phyloP scores from a whole-genome alignment of 2,329 filamentous ascomycete genomes.

The Hymenoscyphus repandus region DNA sequence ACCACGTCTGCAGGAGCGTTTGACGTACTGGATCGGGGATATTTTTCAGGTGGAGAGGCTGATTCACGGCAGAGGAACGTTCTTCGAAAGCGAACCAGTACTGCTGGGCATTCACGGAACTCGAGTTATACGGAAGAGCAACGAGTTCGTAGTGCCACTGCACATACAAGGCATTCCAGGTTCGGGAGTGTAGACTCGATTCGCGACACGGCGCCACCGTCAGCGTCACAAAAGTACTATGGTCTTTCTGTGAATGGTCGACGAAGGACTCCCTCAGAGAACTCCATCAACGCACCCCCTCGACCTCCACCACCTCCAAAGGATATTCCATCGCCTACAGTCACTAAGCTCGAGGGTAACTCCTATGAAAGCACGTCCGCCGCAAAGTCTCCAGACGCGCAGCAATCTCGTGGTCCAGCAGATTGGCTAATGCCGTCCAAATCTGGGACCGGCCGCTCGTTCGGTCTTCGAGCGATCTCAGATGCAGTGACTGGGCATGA shows the following conservation, averaged over 20 bases:
- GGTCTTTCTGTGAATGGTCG: slow-evolving; percentile 36
- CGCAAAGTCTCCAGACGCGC: slow-evolving; percentile 42
- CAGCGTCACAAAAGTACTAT: slow-evolving; percentile 68
- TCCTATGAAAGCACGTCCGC: slow-evolving; percentile 18
- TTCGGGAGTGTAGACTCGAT: slow-evolving; percentile 75
- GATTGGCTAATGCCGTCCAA: slow-evolving; percentile 49
- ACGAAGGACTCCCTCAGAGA: slow-evolving; percentile 38
- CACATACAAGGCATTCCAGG: slow-evolving; percentile 67
- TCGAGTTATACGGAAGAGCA: slow-evolving; percentile 75
- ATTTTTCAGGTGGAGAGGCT: slow-evolving; percentile 85
- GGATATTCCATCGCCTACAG: slow-evolving; percentile 49
- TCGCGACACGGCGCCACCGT: slow-evolving; percentile 54
- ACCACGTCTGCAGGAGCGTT: slow-evolving; percentile 42
- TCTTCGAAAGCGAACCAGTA: slow-evolving; percentile 70
- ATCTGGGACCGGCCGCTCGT: slow-evolving; percentile 45
- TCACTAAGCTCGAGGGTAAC: slow-evolving; percentile 52
- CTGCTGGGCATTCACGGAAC: slow-evolving; percentile 56
- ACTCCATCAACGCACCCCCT: slow-evolving; percentile 56
- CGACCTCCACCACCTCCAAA: slow-evolving; percentile 53
- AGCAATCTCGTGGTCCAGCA: slow-evolving; percentile 31
- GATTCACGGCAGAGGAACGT: slow-evolving; percentile 73
- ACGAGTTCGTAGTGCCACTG: slow-evolving; percentile 58
- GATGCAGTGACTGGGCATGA: slow-evolving; percentile 59
- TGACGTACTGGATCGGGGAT: slow-evolving; percentile 63
- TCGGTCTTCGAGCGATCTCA: slow-evolving; percentile 79